Base-by-base conservation (phyloP, 2,329 filamentous ascomycete genomes). In the Mycogone perniciosa region DNA sequence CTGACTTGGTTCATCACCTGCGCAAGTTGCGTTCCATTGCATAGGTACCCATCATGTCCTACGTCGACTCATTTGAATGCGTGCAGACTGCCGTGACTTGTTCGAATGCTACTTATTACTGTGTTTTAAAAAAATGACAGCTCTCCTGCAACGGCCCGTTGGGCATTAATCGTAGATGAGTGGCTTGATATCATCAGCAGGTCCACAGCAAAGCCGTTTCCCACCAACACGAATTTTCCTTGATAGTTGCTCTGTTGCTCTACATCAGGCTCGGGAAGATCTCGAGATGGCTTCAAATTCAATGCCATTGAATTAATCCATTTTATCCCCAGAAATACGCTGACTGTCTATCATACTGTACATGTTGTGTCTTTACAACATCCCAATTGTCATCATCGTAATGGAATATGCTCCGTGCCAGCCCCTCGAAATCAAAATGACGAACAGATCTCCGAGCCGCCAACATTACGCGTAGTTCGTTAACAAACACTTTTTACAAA, bases 151-250 rank as follows among this genome's bases (percentile, higher is more conserved):
- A 38, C 38, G 48, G 39, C 42, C 48, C 48, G 43, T 50, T 50
- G 48, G 48, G 48, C 48, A 50, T 46, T 45, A 50, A 50, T 41
- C 10, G 35, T 38, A n/a, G 35, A 11, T n/a, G n/a, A 38, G n/a
- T 38, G 35, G 20, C 20, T 38, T 9, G 35, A 11, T 9, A 38
- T 38, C 20, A 20, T 20, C 20, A 20, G 20, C 3, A 20, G 20
- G 20, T 20, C 20, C 20, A 20, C 20, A 20, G 20, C 20, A 20
- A 20, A 20, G 20, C 20, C 20, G 20, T 20, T 20, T 20, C 20
- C 20, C 20, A 20, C 20, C 20, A 20, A 20, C 20, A 20, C 20
- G 20, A 20, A 3, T 38, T 20, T 38, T 6, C 10, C 3, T 38
- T 38, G 35, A 38, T n/a, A n/a, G n/a, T n/a, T n/a, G n/a, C n/a